These are phyloP conservation scores for Acanthamoeba culbertsoni DNA, from an alignment of 208 protist genomes.

Conservation along the genomic window DNA sequence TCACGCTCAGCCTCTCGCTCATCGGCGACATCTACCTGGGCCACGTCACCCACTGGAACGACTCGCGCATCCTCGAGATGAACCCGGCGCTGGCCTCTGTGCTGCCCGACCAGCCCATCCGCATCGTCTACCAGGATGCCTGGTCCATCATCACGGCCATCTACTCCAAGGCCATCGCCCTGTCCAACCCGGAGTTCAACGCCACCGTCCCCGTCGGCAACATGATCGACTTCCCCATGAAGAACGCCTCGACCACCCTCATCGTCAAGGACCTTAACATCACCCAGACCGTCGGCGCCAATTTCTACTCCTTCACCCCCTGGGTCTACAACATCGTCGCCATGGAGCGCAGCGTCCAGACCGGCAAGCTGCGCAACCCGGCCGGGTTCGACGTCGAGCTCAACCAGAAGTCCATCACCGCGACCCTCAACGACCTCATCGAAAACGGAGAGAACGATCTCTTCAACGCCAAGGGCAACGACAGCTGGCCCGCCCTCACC, in stretches of 20 bases:
- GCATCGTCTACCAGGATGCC: slow-evolving; percentile 25
- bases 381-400: neutral
- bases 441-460: neutral
- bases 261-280: neutral
- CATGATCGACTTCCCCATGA: slow-evolving; percentile 25
- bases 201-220: neutral
- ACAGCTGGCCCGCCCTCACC: slow-evolving; percentile 6
- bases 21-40: slow-evolving; percentile 37
- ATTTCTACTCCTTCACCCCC: neutral
- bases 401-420: neutral
- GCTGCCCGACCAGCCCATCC: slow-evolving; percentile 9
- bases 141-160: neutral
- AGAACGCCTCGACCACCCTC: neutral
- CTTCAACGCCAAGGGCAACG: neutral
- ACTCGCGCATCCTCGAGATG: neutral
- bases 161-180: neutral
- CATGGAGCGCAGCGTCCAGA: neutral
- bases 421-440: slow-evolving; percentile 7
- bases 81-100: neutral
- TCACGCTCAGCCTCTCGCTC: neutral
- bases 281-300: neutral
- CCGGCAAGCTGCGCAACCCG: slow-evolving; percentile 4
- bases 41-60: slow-evolving; percentile 35
- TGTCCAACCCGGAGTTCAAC: neutral
- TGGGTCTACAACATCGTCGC: slow-evolving; percentile 17